Evolutionary conservation across 345 rosid species (phyloP).

Genomic region (Sonneratia alba): DNA sequence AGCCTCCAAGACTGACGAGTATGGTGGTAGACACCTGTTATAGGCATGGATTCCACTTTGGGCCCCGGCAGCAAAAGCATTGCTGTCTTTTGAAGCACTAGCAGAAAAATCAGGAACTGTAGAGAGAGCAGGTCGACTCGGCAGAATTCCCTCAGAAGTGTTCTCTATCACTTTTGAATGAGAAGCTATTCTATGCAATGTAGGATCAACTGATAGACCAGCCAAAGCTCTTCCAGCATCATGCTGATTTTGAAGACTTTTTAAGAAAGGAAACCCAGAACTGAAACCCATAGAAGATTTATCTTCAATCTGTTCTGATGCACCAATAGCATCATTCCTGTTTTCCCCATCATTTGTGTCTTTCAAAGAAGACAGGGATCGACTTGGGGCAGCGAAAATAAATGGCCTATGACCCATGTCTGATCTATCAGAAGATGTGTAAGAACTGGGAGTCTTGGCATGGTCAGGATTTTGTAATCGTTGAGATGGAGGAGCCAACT

Average conservation of each 20-base stretch:
- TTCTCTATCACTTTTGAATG: conserved; percentile 28
- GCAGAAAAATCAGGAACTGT: conserved; percentile 7
- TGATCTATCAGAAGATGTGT: conserved; percentile 27
- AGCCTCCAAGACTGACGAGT: conserved; percentile 40
- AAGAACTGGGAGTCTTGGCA: conserved; percentile 12
- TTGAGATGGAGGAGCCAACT: conserved; percentile 78
- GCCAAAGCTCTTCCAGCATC: conserved; percentile 20
- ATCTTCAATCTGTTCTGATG: conserved; percentile 24
- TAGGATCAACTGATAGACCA: no score
- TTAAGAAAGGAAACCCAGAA: conserved; percentile 41
- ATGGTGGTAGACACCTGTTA: conserved; percentile 28
- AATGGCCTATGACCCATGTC: conserved; percentile 29
- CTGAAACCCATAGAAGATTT: conserved; percentile 20
- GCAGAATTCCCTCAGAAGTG: conserved; percentile 33
- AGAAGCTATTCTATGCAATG: conserved; percentile 11
- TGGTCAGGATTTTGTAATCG: conserved; percentile 28
- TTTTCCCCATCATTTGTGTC: conserved; percentile 33
- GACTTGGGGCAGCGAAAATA: conserved; percentile 38
- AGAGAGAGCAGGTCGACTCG: conserved; percentile 24
- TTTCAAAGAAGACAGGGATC: conserved; percentile 20
- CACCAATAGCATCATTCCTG: conserved; percentile 22
- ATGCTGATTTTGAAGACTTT: conserved; percentile 23
- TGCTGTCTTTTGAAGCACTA: conserved; percentile 14
- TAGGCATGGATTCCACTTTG: conserved; percentile 18
- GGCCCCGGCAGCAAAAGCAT: conserved; percentile 28